These are phyloP conservation scores for Fonsecaea multimorphosa DNA, from an alignment of 2,329 filamentous ascomycete species.

Conservation along the genomic window DNA sequence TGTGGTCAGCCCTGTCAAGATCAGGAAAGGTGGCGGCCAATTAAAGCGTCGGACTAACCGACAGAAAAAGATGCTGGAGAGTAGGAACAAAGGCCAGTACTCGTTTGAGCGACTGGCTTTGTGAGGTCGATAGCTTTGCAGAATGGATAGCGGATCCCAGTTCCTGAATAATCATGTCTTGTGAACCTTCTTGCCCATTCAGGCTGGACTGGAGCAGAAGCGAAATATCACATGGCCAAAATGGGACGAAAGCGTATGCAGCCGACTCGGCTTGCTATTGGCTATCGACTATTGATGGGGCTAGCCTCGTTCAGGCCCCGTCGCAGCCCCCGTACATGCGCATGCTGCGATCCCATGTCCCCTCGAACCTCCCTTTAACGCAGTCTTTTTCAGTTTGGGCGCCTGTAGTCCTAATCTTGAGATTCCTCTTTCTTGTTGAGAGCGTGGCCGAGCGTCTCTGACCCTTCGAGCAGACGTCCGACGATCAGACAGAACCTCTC, in stretches of 20 bases:
- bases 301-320: slow-evolving; percentile 18
- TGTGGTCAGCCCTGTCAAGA: slow-evolving; percentile 53
- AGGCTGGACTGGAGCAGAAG: slow-evolving; percentile 16
- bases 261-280: slow-evolving; percentile 11
- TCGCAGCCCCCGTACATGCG: slow-evolving; percentile 15
- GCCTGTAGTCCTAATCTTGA: neutral
- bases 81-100: slow-evolving; percentile 81
- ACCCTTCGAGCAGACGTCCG: neutral
- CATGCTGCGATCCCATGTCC: slow-evolving; percentile 5
- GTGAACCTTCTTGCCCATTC: slow-evolving; percentile 1
- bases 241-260: slow-evolving; percentile 11
- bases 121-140: slow-evolving; percentile 22
- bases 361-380: slow-evolving; percentile 2
- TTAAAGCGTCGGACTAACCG: slow-evolving; percentile 70
- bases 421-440: neutral
- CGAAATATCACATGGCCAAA: slow-evolving; percentile 19
- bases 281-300: slow-evolving; percentile 10
- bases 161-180: slow-evolving; percentile 8
- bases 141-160: slow-evolving; percentile 4
- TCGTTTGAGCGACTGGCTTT: slow-evolving; percentile 69
- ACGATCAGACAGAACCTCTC: neutral
- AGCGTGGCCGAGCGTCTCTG: neutral
- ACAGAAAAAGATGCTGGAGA: slow-evolving; percentile 78
- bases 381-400: neutral
- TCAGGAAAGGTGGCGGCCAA: slow-evolving; percentile 71